phyloP scores from a whole-genome alignment of 1,284 basidiomycete genomes.

The Papiliotrema laurentii region DNA sequence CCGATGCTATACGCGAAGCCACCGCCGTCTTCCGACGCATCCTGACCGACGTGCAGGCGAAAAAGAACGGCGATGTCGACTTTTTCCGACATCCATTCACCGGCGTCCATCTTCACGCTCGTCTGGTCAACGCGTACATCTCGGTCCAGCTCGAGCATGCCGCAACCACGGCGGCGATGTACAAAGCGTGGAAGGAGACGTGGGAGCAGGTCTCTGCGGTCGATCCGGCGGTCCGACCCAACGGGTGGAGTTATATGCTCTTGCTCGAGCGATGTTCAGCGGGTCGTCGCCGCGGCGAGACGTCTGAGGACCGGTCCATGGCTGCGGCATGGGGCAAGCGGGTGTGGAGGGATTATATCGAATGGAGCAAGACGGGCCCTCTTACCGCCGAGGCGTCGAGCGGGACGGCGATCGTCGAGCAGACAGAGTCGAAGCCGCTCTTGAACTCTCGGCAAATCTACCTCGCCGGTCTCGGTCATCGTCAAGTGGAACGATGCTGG shows the following conservation, averaged over 20 bases:
- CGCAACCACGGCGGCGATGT: constrained; percentile 53
- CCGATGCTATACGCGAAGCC: constrained; percentile 71
- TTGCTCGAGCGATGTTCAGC: constrained; percentile 63
- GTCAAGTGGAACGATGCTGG: constrained; percentile 42
- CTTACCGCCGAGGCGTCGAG: not conserved
- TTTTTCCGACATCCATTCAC: constrained; percentile 53
- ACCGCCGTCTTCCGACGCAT: constrained; percentile 66
- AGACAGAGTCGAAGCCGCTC: too few species aligned
- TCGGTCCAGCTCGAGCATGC: constrained; percentile 58
- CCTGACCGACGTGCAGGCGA: constrained; percentile 51
- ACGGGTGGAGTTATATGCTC: constrained; percentile 59
- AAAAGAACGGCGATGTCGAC: not conserved
- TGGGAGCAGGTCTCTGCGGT: constrained; percentile 50
- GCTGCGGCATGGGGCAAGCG: constrained; percentile 24
- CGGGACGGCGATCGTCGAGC: not conserved
- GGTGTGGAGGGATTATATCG: constrained; percentile 33
- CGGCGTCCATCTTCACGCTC: constrained; percentile 58
- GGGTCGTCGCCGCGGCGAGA: constrained; percentile 30
- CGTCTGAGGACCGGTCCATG: constrained; percentile 11
- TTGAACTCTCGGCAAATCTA: not conserved
- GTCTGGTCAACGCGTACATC: constrained; percentile 76
- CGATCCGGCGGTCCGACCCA: constrained; percentile 45
- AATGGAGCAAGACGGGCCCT: not conserved
- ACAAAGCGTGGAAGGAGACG: constrained; percentile 22
- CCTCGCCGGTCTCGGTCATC: constrained; percentile 30